Percentiles rank a stretch among this genome's conserved stretches.
phyloP scores from a whole-genome alignment of 495 filamentous ascomycete genomes.

The Aspergillus homomorphus region DNA sequence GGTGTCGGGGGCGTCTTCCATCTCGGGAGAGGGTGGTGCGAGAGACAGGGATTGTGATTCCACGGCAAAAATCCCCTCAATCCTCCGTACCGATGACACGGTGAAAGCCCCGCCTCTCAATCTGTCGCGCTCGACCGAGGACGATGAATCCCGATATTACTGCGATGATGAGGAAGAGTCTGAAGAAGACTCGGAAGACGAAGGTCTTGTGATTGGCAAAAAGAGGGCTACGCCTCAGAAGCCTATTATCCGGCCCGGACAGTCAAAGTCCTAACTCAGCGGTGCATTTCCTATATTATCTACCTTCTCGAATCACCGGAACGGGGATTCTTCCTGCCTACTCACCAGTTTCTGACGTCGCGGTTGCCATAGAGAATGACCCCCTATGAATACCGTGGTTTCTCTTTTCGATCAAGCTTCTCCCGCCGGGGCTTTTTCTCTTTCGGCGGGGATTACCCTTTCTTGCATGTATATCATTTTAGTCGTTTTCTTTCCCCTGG shows the following conservation, averaged over 20 bases:
- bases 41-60: slow-evolving; percentile 29
- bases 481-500: slow-evolving; percentile 9
- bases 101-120: slow-evolving; percentile 34
- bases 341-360: not conserved
- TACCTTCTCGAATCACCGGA: not conserved
- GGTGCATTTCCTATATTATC: not conserved
- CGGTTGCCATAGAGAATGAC: too few relatives aligned
- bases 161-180: slow-evolving; percentile 47
- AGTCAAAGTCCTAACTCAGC: slow-evolving; percentile 14
- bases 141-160: slow-evolving; percentile 43
- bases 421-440: slow-evolving; percentile 12
- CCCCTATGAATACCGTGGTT: too few relatives aligned
- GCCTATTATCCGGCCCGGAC: slow-evolving; percentile 16
- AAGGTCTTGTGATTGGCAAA: slow-evolving; percentile 45
- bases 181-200: slow-evolving; percentile 48
- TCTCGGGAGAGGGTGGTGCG: slow-evolving; percentile 50
- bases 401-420: slow-evolving; percentile 3
- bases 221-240: slow-evolving; percentile 33
- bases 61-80: slow-evolving; percentile 32
- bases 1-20: slow-evolving; percentile 75
- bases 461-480: slow-evolving; percentile 29
- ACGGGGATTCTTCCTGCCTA: not conserved
- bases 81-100: slow-evolving; percentile 46
- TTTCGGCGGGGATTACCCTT: slow-evolving; percentile 17
- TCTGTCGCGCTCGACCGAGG: slow-evolving; percentile 29